Conservation (phyloP, 73 alveolate species). For the Paramecium biaurelia region DNA sequence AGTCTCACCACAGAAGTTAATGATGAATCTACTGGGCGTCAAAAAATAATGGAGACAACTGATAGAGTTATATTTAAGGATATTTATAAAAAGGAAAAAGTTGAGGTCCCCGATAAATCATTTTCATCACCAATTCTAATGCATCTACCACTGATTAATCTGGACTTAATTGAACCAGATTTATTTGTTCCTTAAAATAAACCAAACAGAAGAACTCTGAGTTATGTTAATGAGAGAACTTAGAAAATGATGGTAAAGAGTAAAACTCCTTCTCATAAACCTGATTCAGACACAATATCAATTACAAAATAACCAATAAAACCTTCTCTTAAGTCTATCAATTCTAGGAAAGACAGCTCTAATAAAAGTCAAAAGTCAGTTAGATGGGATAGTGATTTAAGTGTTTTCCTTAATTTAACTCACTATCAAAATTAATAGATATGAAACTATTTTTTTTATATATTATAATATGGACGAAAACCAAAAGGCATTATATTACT, state of each 20-base stretch:
- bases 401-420: not conserved
- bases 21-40: not conserved
- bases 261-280: not conserved
- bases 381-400: not conserved
- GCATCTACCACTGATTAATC: not conserved
- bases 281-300: not conserved
- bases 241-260: not conserved
- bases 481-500: not conserved
- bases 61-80: not conserved
- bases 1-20: not conserved
- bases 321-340: not conserved
- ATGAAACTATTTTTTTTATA: not conserved
- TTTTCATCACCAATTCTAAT: not conserved
- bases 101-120: not conserved
- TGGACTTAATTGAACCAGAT: not conserved
- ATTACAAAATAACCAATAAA: not conserved
- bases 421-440: not conserved
- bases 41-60: not conserved
- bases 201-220: not conserved
- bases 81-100: not conserved
- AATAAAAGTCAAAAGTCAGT: not conserved
- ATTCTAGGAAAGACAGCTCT: not conserved
- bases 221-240: not conserved
- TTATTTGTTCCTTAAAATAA: not conserved
- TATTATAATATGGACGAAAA: not conserved